Evolutionary conservation across 129 eudicot genomes (phyloP).

Genomic region (Arctium minus): DNA sequence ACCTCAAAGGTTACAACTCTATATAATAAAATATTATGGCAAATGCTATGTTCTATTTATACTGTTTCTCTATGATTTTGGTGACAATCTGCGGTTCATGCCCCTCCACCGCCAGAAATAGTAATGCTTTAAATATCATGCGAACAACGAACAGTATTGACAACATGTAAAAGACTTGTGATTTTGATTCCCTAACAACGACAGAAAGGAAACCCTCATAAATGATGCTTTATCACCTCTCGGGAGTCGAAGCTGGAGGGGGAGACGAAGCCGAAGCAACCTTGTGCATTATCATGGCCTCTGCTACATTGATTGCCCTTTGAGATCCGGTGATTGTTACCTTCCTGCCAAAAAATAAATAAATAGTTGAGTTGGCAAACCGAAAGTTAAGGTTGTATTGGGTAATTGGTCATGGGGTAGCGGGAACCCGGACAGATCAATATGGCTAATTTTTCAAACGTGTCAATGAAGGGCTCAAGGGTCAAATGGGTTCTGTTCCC

Average conservation of each 20-base stretch:
- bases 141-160: not conserved
- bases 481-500: not conserved
- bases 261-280: slow-evolving; percentile 49
- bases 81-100: not conserved
- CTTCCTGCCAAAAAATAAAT: slow-evolving; percentile 48
- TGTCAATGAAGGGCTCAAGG: not conserved
- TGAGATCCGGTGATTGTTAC: slow-evolving; percentile 85
- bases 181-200: not conserved
- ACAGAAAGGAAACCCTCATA: not conserved
- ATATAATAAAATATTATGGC: not conserved
- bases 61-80: not conserved
- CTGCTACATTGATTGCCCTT: slow-evolving; percentile 73
- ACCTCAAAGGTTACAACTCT: slow-evolving; percentile 2
- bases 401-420: not conserved
- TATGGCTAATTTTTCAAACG: not conserved
- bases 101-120: not conserved
- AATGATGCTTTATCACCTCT: slow-evolving; percentile 37
- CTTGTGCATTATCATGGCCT: slow-evolving; percentile 75
- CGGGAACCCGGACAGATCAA: not conserved
- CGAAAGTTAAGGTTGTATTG: not conserved
- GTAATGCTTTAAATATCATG: not conserved
- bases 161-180: not conserved
- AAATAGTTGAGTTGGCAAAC: not conserved
- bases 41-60: slow-evolving; percentile 16
- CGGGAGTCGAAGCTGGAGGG: slow-evolving; percentile 28